Percentiles rank a stretch among this genome's conserved stretches.
phyloP scores from a whole-genome alignment of 768 basidiomycete genomes.

The Pleurotus cornucopiae region DNA sequence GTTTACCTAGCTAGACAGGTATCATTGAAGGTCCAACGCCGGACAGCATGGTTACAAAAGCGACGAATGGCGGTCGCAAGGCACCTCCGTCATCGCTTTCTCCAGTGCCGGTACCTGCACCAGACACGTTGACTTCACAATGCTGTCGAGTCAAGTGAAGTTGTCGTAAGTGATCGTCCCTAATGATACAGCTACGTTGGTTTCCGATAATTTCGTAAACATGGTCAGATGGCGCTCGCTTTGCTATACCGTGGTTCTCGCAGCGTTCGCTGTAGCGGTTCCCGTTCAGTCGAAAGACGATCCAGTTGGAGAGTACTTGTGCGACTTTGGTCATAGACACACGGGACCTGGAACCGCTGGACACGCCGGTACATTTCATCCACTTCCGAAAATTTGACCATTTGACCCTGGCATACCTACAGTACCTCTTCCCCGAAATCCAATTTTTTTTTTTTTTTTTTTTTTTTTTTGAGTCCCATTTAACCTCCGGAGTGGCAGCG shows the following conservation, averaged over 20 bases:
- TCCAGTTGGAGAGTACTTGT: background rate
- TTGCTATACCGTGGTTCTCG: conserved; percentile 8
- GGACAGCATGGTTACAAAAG: conserved; percentile 3
- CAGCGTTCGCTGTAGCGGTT: background rate
- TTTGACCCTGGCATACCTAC: conserved; percentile 12
- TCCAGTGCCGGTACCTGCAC: background rate
- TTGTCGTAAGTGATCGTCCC: background rate
- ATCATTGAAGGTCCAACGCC: background rate
- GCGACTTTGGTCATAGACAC: background rate
- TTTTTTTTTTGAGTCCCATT: background rate
- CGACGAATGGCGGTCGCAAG: background rate
- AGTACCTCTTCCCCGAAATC: background rate
- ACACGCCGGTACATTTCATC: background rate
- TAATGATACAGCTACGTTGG: background rate
- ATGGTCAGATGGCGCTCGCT: conserved; percentile 4
- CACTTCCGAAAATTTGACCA: background rate
- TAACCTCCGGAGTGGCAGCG: background rate
- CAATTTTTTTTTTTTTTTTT: too few species aligned
- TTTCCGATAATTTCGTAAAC: background rate
- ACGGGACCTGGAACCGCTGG: background rate
- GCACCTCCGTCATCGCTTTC: background rate
- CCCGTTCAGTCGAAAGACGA: background rate
- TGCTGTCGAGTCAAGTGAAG: background rate
- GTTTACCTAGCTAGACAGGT: background rate
- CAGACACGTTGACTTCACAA: background rate